Conservation (phyloP, 2,329 filamentous ascomycete species). For the Fusarium mundagurra region DNA sequence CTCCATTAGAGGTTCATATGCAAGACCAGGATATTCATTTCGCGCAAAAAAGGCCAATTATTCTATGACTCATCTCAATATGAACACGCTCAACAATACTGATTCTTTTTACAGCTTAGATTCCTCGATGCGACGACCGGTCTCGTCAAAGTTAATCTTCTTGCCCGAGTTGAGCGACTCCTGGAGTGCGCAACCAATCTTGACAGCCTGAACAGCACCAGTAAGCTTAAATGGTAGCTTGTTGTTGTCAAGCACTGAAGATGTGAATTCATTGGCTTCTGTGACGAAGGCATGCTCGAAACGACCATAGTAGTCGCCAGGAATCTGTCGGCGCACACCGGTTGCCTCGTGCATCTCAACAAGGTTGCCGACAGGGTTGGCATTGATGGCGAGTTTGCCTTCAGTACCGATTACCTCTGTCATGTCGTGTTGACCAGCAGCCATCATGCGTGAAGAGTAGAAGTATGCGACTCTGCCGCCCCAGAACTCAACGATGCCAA, state of each 20-base stretch:
- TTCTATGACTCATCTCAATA: slow-evolving; percentile 9
- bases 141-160: slow-evolving; percentile 68
- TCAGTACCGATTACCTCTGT: slow-evolving; percentile 75
- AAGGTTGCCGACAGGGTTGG: slow-evolving; percentile 63
- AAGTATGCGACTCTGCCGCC: slow-evolving; percentile 72
- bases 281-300: slow-evolving; percentile 72
- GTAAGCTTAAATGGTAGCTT: slow-evolving; percentile 65
- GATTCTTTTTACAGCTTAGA: slow-evolving; percentile 32
- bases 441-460: slow-evolving; percentile 75
- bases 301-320: slow-evolving; percentile 69
- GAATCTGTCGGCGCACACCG: slow-evolving; percentile 66
- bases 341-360: slow-evolving; percentile 64
- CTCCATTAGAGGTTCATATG: no score
- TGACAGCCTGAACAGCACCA: slow-evolving; percentile 68
- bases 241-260: slow-evolving; percentile 65
- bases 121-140: slow-evolving; percentile 39
- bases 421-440: slow-evolving; percentile 73
- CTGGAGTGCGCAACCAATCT: slow-evolving; percentile 70
- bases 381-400: slow-evolving; percentile 71
- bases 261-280: slow-evolving; percentile 72
- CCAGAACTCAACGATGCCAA: slow-evolving; percentile 73
- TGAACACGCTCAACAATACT: background rate
- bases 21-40: background rate
- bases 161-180: slow-evolving; percentile 64
- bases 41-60: background rate